A percentile compares a stretch with the other conserved stretches of the same genome.
Conservation (phyloP, 75 land plant species). For the Isoetes taiwanensis region DNA sequence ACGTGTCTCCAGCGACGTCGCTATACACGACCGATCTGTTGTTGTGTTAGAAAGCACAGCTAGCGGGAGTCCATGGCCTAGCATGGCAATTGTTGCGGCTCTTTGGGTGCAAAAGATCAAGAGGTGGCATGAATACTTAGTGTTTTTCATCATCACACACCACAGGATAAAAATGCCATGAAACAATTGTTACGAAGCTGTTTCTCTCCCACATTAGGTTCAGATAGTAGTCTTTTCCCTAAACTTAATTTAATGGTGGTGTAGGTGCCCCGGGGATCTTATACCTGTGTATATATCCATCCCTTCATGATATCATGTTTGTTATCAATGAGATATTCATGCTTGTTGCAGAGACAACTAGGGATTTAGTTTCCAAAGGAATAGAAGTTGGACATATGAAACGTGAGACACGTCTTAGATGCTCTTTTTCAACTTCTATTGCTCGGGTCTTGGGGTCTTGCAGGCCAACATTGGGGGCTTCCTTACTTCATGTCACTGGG, state of each 20-base stretch:
- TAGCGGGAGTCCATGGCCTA: constrained; percentile 77
- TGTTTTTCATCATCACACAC: constrained; percentile 59
- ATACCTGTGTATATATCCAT: constrained; percentile 48
- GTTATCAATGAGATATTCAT: constrained; percentile 57
- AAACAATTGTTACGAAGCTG: constrained; percentile 74
- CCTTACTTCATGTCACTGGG: constrained; percentile 61
- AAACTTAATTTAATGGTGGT: constrained; percentile 51
- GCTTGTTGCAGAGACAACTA: constrained; percentile 48
- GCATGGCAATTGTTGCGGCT: constrained; percentile 81
- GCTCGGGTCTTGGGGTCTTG: constrained; percentile 39
- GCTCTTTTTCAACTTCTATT: constrained; percentile 48
- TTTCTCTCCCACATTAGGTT: constrained; percentile 56
- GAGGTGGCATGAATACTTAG: constrained; percentile 77
- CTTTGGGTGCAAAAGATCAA: constrained; percentile 83
- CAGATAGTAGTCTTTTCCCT: constrained; percentile 13
- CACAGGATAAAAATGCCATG: constrained; percentile 56
- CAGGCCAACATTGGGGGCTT: constrained; percentile 69
- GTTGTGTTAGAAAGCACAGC: constrained; percentile 61
- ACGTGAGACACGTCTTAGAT: constrained; percentile 20
- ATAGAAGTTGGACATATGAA: constrained; percentile 20
- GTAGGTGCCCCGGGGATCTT: constrained; percentile 86
- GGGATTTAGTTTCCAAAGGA: constrained; percentile 41
- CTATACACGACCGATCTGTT: no score
- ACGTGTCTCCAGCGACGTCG: no score
- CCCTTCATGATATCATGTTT: constrained; percentile 50